Conservation (phyloP, 208 protist species). For the Lotmaria passim region DNA sequence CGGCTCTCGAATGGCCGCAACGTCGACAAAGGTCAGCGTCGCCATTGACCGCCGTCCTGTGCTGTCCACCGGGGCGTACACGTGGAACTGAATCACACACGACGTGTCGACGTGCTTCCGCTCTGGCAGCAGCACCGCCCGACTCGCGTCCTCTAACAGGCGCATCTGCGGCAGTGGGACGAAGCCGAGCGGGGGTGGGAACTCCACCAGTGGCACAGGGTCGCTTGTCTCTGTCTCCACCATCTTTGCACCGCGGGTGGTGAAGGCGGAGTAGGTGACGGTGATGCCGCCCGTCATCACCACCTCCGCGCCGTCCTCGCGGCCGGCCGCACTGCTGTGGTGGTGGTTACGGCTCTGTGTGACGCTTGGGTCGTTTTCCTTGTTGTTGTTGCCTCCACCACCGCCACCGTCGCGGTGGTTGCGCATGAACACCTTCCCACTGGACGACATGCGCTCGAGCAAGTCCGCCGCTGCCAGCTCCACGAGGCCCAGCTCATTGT, state of each 20-base stretch:
- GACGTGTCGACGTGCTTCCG: slow-evolving; percentile 79
- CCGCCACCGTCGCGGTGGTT: slow-evolving; percentile 33
- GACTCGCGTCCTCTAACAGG: slow-evolving; percentile 58
- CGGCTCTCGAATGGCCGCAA: slow-evolving; percentile 70
- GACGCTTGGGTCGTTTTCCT: slow-evolving; percentile 14
- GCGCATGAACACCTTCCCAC: slow-evolving; percentile 40
- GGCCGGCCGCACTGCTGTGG: not conserved
- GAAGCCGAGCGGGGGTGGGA: slow-evolving; percentile 75
- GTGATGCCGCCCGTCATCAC: slow-evolving; percentile 46
- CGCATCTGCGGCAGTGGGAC: slow-evolving; percentile 77
- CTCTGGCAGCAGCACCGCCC: slow-evolving; percentile 68
- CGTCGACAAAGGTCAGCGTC: slow-evolving; percentile 88
- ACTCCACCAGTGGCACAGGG: slow-evolving; percentile 68
- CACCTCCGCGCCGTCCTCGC: slow-evolving; percentile 23
- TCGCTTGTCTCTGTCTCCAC: slow-evolving; percentile 63
- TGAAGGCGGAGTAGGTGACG: slow-evolving; percentile 85
- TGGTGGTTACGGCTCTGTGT: slow-evolving; percentile 8
- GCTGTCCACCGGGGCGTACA: slow-evolving; percentile 78
- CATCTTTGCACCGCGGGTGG: slow-evolving; percentile 65
- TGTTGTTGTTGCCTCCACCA: no score
- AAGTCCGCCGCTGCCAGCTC: slow-evolving; percentile 79
- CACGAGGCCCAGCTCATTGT: slow-evolving; percentile 78
- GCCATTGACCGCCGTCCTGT: slow-evolving; percentile 80
- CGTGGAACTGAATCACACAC: slow-evolving; percentile 87
- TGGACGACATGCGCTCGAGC: slow-evolving; percentile 52